These are phyloP conservation scores for Acacia concinna DNA, from an alignment of 331 rosid genomes.

Conservation along the genomic window DNA sequence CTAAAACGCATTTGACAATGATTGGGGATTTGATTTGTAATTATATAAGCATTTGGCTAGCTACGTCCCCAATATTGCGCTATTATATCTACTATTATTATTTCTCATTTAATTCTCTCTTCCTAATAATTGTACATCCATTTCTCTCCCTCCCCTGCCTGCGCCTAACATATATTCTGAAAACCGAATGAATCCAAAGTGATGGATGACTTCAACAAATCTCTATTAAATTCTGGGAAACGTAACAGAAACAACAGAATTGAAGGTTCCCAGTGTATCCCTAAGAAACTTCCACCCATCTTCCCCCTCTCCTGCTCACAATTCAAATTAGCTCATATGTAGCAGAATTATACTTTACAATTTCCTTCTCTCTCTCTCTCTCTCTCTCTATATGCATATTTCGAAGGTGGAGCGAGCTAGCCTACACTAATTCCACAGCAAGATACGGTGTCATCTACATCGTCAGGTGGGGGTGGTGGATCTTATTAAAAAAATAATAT, in stretches of 20 bases:
- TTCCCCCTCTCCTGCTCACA: background rate
- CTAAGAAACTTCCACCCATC: background rate
- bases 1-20: background rate
- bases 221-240: background rate
- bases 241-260: background rate
- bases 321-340: background rate
- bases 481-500: background rate
- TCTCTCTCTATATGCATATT: too few relatives aligned
- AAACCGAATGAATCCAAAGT: background rate
- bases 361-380: background rate
- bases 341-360: background rate
- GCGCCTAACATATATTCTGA: background rate
- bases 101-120: background rate
- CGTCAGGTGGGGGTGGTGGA: background rate
- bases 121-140: background rate
- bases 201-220: background rate
- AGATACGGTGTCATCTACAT: background rate
- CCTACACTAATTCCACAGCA: background rate
- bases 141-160: too few relatives aligned
- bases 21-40: background rate
- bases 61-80: background rate
- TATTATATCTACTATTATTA: background rate
- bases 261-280: background rate
- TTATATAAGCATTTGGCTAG: background rate
- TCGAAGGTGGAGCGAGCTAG: background rate